Base-by-base conservation (phyloP, 768 basidiomycete species). In the Trametes cingulata region DNA sequence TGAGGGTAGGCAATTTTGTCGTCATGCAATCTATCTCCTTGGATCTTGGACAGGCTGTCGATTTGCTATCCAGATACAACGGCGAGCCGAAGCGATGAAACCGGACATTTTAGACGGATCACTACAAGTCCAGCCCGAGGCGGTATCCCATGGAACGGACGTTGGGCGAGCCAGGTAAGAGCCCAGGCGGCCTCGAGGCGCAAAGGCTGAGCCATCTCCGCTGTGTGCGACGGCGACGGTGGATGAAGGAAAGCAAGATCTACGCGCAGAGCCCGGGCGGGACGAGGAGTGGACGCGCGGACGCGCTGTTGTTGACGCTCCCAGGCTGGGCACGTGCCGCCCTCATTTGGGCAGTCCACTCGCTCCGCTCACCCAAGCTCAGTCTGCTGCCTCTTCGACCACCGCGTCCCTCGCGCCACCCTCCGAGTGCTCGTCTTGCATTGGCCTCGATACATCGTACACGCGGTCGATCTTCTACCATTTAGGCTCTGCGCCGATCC, bases 1-100 rank as follows among this genome's bases (percentile, higher is more conserved):
- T 46, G 36, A 39, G 24, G 20, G 25, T 20, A 54, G 17, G 29
- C 37, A 25, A 49, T 15, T 17, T 17, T 24, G 39, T 56, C 45
- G 55, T 49, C 47, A 41, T 57, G 48, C 39, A 57, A 57, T 57
- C 56, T 57, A 57, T 57, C 47, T 49, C 19, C 3, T 20, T n/a
- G 27, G 47, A 57, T 57, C 56, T 49, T 6, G 20, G 29, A 22
- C 20, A 22, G 50, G 20, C 45, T 22, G 45, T 14, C 22, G 45
- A 13, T 46, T 46, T 13, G 20, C 13, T 45, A 1, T 22, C 17
- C 9, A 37, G 35, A 52, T 36, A 22, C 17, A 25, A n/a, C 29
- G n/a, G 41, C 52, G 37, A 48, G 43, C 12, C 13, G 25, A 39
- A 25, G 46, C 46, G 39, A 50, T 57, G 15, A 25, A 39, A 29